Evolutionary conservation across 2,329 filamentous ascomycete genomes (phyloP), one percentile per base, ranked within the genome.

Genomic region (Curvularia eragrostidis): DNA sequence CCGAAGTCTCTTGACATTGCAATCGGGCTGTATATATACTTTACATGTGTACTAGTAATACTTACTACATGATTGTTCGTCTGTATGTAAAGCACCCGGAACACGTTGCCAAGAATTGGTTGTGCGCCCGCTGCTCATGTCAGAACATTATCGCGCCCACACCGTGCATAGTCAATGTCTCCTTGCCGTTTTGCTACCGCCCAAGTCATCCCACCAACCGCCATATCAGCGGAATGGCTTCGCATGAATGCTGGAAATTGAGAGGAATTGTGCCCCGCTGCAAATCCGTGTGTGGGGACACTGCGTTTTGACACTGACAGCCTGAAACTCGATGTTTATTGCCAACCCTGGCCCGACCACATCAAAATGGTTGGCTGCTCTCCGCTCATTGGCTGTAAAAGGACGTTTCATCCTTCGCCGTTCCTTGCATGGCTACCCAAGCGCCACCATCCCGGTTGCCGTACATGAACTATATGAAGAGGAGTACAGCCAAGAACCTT

Each of bases 261-360:
- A 10, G 18, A 13, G 24, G n/a, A 9, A 42, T 21, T 18, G 7
- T 10, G 10, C n/a, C 10, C 24, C n/a, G 5, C 48, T 9, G 10
- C 5, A 6, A 28, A 10, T 24, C 19, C 42, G 12, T n/a, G 24
- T 8, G 24, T 28, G 26, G 15, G 36, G 23, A n/a, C 12, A 42
- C 12, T 2, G 6, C 3, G 36, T 30, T 30, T 50, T 50, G 48
- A 36, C n/a, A 30, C 3, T 10, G 24, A 18, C 15, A 50, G 36
- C 24, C 36, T 50, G 48, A 50, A 50, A 50, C 48, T n/a, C 12
- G 36, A 28, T 50, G 48, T 50, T 50, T 50, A 50, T 50, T 50
- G 36, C 36, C 15, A n/a, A 24, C 13, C 41, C 21, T 12, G 6
- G 23, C 12, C 28, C 6, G 3, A 28, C 48, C 36, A 21, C 10